These are phyloP conservation scores for Populus ilicifolia DNA, from an alignment of 345 rosid genomes.

Conservation along the genomic window DNA sequence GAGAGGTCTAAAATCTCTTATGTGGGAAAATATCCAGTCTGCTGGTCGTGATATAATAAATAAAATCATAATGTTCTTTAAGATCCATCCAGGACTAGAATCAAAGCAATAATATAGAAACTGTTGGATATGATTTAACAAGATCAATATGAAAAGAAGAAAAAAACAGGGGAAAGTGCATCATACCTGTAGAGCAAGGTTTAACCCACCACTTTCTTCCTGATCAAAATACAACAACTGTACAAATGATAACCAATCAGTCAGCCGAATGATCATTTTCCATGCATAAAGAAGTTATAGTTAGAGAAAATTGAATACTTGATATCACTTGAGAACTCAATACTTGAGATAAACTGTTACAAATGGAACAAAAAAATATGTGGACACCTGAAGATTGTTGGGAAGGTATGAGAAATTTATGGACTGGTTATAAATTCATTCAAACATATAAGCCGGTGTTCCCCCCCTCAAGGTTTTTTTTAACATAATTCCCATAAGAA, in stretches of 20 bases:
- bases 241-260: constrained; percentile 31
- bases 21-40: not conserved
- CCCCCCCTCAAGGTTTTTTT: not conserved
- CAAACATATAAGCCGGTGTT: not conserved
- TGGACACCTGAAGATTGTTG: not conserved
- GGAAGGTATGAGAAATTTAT: not conserved
- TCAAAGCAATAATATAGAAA: not conserved
- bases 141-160: not conserved
- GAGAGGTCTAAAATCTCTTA: not conserved
- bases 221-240: constrained; percentile 91
- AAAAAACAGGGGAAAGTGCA: not conserved
- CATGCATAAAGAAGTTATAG: not conserved
- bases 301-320: not conserved
- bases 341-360: not conserved
- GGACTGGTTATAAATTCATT: not conserved
- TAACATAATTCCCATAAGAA: not conserved
- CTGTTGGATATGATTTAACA: not conserved
- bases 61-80: not conserved
- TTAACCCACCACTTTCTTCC: constrained; percentile 74
- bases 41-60: not conserved
- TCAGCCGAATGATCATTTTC: not conserved
- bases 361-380: not conserved
- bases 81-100: not conserved
- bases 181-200: constrained; percentile 88
- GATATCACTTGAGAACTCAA: not conserved